Evolutionary conservation across 225 moss, liverwort and hornwort genomes (phyloP).

Genomic region (Bryum argenteum): DNA sequence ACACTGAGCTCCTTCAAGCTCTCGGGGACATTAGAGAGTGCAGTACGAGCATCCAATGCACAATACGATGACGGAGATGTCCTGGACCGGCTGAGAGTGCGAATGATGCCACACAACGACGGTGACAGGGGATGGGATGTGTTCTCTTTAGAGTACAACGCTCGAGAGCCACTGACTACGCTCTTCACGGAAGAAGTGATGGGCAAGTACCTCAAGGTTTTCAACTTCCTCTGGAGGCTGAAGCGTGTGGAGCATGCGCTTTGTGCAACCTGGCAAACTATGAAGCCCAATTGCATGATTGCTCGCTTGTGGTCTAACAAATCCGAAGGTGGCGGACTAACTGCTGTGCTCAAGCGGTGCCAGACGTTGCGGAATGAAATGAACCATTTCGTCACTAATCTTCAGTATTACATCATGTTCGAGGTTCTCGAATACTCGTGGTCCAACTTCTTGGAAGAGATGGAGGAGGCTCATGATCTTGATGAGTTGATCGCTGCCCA

Average conservation of each 20-base stretch:
- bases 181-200: constrained; percentile 99
- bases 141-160: constrained; percentile 91
- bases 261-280: constrained; percentile 99
- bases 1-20: constrained; percentile 96
- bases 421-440: constrained; percentile 98
- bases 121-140: constrained; percentile 99
- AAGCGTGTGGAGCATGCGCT: constrained; percentile 99
- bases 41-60: constrained; percentile 96
- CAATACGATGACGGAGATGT: constrained; percentile 98
- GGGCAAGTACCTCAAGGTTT: constrained; percentile 90
- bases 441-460: constrained; percentile 97
- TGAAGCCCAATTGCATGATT: constrained; percentile 98
- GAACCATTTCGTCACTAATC: constrained; percentile 99
- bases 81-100: constrained; percentile 84
- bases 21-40: constrained; percentile 94
- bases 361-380: constrained; percentile 98
- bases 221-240: constrained; percentile 96
- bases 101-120: constrained; percentile 96
- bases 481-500: constrained; percentile 96
- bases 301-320: constrained; percentile 82
- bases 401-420: constrained; percentile 99
- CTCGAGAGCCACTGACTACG: constrained; percentile 91
- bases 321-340: constrained; percentile 71
- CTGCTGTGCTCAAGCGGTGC: constrained; percentile 90
- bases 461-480: constrained; percentile 96